Conservation (phyloP, 2,329 filamentous ascomycete genomes). For the Xylaria sp. region DNA sequence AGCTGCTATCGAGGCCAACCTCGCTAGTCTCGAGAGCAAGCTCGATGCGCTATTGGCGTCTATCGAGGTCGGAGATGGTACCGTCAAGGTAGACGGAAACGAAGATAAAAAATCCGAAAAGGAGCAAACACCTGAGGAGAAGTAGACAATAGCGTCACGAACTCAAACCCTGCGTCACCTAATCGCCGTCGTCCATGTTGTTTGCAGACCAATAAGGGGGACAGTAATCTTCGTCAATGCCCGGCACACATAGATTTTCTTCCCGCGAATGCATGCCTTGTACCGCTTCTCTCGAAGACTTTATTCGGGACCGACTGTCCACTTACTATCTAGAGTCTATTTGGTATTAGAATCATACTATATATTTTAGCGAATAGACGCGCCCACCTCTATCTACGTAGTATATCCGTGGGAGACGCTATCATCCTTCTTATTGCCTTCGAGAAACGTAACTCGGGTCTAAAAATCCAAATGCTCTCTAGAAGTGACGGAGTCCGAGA, state of each 20-base stretch:
- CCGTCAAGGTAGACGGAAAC: conserved; percentile 6
- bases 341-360: not conserved
- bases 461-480: not conserved
- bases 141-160: conserved; percentile 9
- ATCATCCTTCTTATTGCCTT: not conserved
- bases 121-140: conserved; percentile 16
- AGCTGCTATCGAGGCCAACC: conserved; percentile 48
- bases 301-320: not conserved
- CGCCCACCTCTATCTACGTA: not conserved
- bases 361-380: not conserved
- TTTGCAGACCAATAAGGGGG: not conserved
- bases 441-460: not conserved
- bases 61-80: conserved; percentile 40
- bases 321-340: not conserved
- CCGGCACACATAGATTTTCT: conserved; percentile 7
- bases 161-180: conserved; percentile 1
- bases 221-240: not conserved
- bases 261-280: not conserved
- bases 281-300: not conserved
- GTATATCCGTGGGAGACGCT: not conserved
- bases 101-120: conserved; percentile 17
- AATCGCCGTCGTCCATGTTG: not conserved
- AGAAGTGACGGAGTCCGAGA: too few species aligned
- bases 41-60: conserved; percentile 51
- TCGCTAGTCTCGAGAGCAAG: conserved; percentile 49